Base-by-base conservation (phyloP, 1,284 basidiomycete species). In the Coniferiporia sulphurascens region DNA sequence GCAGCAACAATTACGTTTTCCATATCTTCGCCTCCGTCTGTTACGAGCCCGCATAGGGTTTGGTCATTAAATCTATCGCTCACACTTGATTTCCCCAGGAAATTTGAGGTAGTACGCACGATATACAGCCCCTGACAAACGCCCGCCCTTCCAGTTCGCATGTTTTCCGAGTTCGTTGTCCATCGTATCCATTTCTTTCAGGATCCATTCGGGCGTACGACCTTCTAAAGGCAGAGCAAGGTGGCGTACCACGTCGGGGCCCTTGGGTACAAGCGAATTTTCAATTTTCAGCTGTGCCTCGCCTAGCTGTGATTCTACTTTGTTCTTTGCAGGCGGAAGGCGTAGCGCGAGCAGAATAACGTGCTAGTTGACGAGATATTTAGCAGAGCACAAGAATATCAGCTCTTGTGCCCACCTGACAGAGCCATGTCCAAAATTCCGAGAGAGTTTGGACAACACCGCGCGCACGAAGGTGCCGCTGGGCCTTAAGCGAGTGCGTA, bases 111-210 rank as follows among this genome's bases (percentile, higher is more conserved):
- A 48, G 36, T 56, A 78, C 83, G 72, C 74, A 88, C 91, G 92
- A 70, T 95, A 95, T 3, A 96, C 90, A 9, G 92, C 90, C 5
- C 93, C 93, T 46, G 88, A 91, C 5, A 96, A 77, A 69, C 91
- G 87, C 8, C 95, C 94, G 7, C 81, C 72, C 58, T 77, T 83
- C 87, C 85, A 98, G 62, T 83, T 78, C 1, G 76, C 70, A 52
- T 77, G 68, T 43, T 70, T 66, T 38, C 73, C 73, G 56, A 79
- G 66, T 63, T 85, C 83, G 27, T 68, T 72, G 70, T 93, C 89
- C 85, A 95, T 87, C 68, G 79, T 83, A 21, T 81, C 78, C 87
- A 93, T 93, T 68, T 94, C 89, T 4, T 78, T 77, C 17, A 86
- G 68, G 60, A 96, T 87, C 89, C 91, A 92, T 60, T 89, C 86